Base-by-base conservation (phyloP, 176 grass and related monocot genomes). In the Musa schizocarpa region DNA sequence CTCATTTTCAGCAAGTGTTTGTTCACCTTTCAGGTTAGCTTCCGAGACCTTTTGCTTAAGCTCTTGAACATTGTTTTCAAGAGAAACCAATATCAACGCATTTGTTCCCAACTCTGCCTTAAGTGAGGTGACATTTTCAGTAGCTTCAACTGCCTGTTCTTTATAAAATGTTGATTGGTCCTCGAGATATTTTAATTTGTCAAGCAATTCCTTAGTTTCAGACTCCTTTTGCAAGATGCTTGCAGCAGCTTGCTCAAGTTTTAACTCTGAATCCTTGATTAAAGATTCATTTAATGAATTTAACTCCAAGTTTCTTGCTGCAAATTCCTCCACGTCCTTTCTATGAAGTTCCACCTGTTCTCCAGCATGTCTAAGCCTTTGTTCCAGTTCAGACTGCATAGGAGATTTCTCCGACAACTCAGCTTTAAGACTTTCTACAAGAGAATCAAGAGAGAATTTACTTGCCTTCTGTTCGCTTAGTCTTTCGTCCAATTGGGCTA, bases 331-430 rank as follows among this genome's bases (percentile, higher is more conserved):
- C 67, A 93, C 61, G 70, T 62, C 77, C 72, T 79, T 93, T 49
- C 74, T 77, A 57, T 77, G 83, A 85, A 90, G 85, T 74, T 93
- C 93, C 79, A 97, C 74, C 70, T 90, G 79, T 69, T 89, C 86
- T 67, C 86, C 83, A 34, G 86, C 76, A 82, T 79, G 88, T 84
- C 85, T 88, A 74, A 91, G 76, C 59, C 94, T 88, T 59, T 79
- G 85, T 81, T 99, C 82, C 13, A 99, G 86, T 82, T 93, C 88
- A 13, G 79, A 74, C 74, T 99, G 77, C 62, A 83, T 83, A 86
- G 82, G 85, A 71, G 87, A 91, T 84, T 82, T 99, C 19, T 94
- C 82, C 51, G 69, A 58, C 11, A 73, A 52, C 10, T 80, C 68
- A 19, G 54, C 48, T 27, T 80, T 80, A 49, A 80, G 43, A 63